Evolutionary conservation across 495 filamentous ascomycete species (phyloP).

Genomic region (Penicillium pulvis): DNA sequence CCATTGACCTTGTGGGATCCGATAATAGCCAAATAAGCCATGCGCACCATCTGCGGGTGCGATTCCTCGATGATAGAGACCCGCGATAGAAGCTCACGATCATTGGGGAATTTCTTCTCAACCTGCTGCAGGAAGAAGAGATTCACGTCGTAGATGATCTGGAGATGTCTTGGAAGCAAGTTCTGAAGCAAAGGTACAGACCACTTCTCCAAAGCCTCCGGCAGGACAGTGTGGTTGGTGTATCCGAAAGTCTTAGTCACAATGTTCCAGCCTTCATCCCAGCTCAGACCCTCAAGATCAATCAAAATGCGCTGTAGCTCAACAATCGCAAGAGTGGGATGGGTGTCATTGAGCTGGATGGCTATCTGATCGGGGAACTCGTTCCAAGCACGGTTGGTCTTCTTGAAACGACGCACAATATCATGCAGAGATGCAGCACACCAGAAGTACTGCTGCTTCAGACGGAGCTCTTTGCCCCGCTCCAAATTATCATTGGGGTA

Average conservation of each 20-base stretch:
- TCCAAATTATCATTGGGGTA: slow-evolving; percentile 98
- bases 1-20: slow-evolving; percentile 99
- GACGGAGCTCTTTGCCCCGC: slow-evolving; percentile 90
- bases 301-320: slow-evolving; percentile 91
- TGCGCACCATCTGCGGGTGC: slow-evolving; percentile 96
- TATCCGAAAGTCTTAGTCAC: slow-evolving; percentile 82
- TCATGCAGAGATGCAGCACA: slow-evolving; percentile 94
- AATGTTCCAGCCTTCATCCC: slow-evolving; percentile 91
- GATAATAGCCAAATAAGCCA: slow-evolving; percentile 93
- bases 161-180: slow-evolving; percentile 89
- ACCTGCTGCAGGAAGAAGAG: slow-evolving; percentile 87
- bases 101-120: slow-evolving; percentile 85
- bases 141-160: slow-evolving; percentile 99
- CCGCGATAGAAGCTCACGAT: slow-evolving; percentile 77
- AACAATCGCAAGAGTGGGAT: slow-evolving; percentile 93
- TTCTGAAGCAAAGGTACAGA: slow-evolving; percentile 91
- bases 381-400: slow-evolving; percentile 85
- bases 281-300: slow-evolving; percentile 86
- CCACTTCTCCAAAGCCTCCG: slow-evolving; percentile 98
- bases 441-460: slow-evolving; percentile 99
- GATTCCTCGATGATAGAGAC: slow-evolving; percentile 98
- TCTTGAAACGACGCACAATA: slow-evolving; percentile 97
- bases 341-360: slow-evolving; percentile 97
- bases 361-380: slow-evolving; percentile 94
- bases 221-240: slow-evolving; percentile 97